A percentile compares a stretch with the other conserved stretches of the same genome.
Evolutionary conservation across 2,329 filamentous ascomycete species (phyloP).

Genomic region (Exophiala xenobiotica): DNA sequence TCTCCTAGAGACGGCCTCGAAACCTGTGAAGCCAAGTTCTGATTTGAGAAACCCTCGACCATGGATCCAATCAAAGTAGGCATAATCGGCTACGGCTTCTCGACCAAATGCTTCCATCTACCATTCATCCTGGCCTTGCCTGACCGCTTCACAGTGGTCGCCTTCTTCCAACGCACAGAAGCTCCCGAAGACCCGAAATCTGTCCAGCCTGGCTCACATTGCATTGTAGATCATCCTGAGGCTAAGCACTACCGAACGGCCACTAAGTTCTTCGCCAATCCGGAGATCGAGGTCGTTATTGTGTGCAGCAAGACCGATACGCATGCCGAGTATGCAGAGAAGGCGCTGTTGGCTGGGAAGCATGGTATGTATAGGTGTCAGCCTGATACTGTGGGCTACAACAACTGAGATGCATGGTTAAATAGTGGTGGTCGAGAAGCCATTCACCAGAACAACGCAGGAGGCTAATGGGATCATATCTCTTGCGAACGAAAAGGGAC

Average conservation of each 20-base stretch:
- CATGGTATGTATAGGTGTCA: too few relatives aligned
- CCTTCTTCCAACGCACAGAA: constrained; percentile 67
- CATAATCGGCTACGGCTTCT: constrained; percentile 60
- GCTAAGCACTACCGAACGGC: constrained; percentile 63
- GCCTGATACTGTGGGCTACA: too few relatives aligned
- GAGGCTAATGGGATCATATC: constrained; percentile 65
- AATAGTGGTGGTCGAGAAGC: constrained; percentile 73
- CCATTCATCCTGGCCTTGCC: constrained; percentile 68
- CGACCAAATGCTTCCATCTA: constrained; percentile 79
- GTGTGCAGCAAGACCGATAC: constrained; percentile 69
- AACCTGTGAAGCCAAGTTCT: background rate
- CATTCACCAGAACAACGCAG: constrained; percentile 69
- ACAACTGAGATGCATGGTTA: background rate
- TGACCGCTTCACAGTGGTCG: constrained; percentile 62
- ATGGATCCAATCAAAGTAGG: constrained; percentile 51
- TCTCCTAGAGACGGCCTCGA: background rate
- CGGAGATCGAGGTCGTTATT: constrained; percentile 67
- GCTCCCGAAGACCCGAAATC: constrained; percentile 32
- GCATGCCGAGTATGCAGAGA: constrained; percentile 66
- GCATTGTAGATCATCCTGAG: constrained; percentile 65
- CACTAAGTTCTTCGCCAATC: constrained; percentile 64
- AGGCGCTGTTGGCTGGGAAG: constrained; percentile 68
- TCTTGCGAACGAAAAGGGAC: constrained; percentile 52
- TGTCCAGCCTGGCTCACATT: constrained; percentile 61
- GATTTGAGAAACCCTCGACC: background rate